Evolutionary conservation across 129 eudicot species (phyloP).

Genomic region (Helichrysum umbraculigerum): DNA sequence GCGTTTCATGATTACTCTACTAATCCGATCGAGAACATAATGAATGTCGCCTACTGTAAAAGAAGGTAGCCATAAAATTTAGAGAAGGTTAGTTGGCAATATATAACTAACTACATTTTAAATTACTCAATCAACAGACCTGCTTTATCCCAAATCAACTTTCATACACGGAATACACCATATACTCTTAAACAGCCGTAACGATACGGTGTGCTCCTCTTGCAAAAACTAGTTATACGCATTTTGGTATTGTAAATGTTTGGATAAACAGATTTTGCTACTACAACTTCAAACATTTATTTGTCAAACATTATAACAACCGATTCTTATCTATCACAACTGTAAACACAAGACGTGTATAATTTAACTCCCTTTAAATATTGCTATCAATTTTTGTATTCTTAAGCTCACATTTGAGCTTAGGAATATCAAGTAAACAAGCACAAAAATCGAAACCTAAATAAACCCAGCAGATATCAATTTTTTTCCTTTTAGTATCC

Average conservation of each 20-base stretch:
- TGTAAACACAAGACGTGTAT: no score
- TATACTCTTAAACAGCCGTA: no score
- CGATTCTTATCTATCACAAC: no score
- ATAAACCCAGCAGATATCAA: neutral
- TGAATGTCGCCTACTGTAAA: neutral
- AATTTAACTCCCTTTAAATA: neutral
- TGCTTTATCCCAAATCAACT: neutral
- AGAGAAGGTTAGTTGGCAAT: neutral
- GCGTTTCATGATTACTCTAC: conserved; percentile 58
- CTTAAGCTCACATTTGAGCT: conserved; percentile 6
- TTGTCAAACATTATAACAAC: no score
- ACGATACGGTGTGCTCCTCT: no score
- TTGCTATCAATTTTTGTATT: neutral
- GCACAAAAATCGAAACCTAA: neutral
- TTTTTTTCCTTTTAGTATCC: no score
- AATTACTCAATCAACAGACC: neutral
- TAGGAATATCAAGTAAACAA: neutral
- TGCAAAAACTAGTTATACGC: no score
- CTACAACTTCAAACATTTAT: no score
- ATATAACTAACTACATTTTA: neutral
- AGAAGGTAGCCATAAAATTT: neutral
- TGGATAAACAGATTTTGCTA: no score
- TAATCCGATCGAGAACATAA: conserved; percentile 6
- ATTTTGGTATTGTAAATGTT: no score
- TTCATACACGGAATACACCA: no score